Evolutionary conservation across 2,329 filamentous ascomycete species (phyloP), one percentile per base, ranked within the genome.

Genomic region (Lachnellula suecica): DNA sequence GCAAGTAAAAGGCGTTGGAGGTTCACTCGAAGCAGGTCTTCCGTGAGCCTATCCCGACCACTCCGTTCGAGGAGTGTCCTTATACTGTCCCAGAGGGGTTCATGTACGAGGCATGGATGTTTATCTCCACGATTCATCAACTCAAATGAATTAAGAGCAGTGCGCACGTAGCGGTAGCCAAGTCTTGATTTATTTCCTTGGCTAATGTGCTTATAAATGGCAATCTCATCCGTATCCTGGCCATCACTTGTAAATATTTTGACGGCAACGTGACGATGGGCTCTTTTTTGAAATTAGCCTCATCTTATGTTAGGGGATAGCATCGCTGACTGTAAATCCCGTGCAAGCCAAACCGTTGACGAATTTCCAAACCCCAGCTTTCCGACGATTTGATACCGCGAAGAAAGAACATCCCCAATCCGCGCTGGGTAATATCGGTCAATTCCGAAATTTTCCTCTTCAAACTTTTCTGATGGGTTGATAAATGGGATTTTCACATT

Each of bases 61-160:
- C 74, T 75, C 15, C 73, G 71, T 34, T 56, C 55, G 7, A 78
- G 57, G 31, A 77, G 72, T 2, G 63, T 59, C 42, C 64, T 51
- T 0, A 73, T 57, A 60, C 68, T 77, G 38, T 77, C 72, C 66
- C 69, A 75, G 20, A 78, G 63, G 15, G 72, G 73, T 7, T 64
- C 66, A 61, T 74, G 70, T 11, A 72, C 66, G 0, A 75, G 58
- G 47, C 68, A 71, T 25, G 53, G 58, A 43, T 74, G 70, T 19
- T 49, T 49, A 3, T 66, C 66, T 19, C 68, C 66, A 3, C 69
- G 65, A 3, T 70, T 67, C 9, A 47, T 22, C 4, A 74, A 47
- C 4, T 70, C 55, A 49, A 74, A 74, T 10, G 60, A 66, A 58
- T 72, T 71, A 0, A 73, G 61, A 0, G 72, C 57, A 9, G 58